Conservation (phyloP, 73 alveolate genomes). For the Paramecium primaurelia region DNA sequence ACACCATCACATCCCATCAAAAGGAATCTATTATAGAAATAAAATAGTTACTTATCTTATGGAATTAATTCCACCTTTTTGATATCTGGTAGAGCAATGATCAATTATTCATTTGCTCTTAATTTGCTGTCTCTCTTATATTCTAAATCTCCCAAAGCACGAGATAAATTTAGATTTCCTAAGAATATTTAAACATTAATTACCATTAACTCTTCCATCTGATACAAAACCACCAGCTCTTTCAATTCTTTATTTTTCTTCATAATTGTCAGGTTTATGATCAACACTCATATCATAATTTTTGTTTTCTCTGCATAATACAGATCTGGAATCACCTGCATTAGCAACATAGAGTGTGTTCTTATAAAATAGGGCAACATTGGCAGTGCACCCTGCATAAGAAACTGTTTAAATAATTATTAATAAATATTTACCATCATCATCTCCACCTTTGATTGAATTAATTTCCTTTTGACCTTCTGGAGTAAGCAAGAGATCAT, state of each 20-base stretch:
- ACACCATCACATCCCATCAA: conserved; percentile 50
- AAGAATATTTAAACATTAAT: conserved; percentile 80
- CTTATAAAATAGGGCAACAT: conserved; percentile 74
- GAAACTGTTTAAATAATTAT: conserved; percentile 32
- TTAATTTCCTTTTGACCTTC: conserved; percentile 69
- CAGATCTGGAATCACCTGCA: conserved; percentile 95
- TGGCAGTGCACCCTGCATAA: conserved; percentile 92
- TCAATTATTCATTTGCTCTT: conserved; percentile 39
- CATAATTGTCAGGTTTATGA: conserved; percentile 86
- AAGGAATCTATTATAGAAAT: conserved; percentile 17
- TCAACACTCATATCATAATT: conserved; percentile 85
- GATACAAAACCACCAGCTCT: conserved; percentile 82
- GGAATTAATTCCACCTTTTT: background rate
- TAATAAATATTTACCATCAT: background rate
- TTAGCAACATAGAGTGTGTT: conserved; percentile 80
- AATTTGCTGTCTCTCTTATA: conserved; percentile 68
- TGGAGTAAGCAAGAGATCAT: conserved; percentile 70
- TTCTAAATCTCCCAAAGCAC: conserved; percentile 95
- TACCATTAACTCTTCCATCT: conserved; percentile 76
- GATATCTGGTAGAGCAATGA: conserved; percentile 58
- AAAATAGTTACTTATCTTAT: background rate
- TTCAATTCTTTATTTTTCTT: conserved; percentile 78
- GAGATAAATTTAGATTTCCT: conserved; percentile 76
- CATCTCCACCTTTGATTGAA: conserved; percentile 25
- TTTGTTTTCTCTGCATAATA: conserved; percentile 72